Evolutionary conservation across 2,329 filamentous ascomycete species (phyloP), one percentile per base, ranked within the genome.

Genomic region (Aspergillus tamarii): DNA sequence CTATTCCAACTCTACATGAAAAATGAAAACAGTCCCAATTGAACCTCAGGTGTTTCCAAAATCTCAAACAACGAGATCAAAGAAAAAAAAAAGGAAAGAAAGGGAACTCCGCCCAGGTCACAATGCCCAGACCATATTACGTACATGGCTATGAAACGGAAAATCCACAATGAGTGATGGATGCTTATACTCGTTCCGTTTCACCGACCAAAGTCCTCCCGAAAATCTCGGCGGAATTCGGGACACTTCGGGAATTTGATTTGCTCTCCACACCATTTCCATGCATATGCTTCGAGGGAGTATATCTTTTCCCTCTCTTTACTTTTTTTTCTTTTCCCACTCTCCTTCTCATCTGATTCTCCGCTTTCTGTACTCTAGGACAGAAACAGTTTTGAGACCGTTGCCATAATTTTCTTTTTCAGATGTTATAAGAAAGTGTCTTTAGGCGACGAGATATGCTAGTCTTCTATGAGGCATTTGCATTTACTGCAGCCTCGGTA

Each of bases 241-340:
- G 70, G 69, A 68, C 54, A 59, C 4, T n/a, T 61, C 67, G 63
- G 67, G 61, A 66, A 66, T 66, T 60, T 67, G 64, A 64, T 69
- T 69, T 67, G 59, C 63, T 52, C 39, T 60, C 41, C 34, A 36
- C 32, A 21, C 56, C 52, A 28, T 41, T 56, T 52, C 48, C 19
- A 32, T 56, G 21, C 28, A 43, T 28, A 50, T 59, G 55, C 23
- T 55, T 56, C 45, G 30, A 30, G 57, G 30, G 45, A 32, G 39
- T 53, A 48, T 64, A 63, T 66, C 59, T 32, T 62, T 65, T 62
- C 21, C 32, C 39, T n/a, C 16, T 52, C 55, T 59, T 43, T 52
- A 26, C 19, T 63, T 56, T 32, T 50, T 64, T 43, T 41, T 16
- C 28, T 39, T 45, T 55, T 26, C 11, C 43, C 50, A 36, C 6